phyloP scores from a whole-genome alignment of 208 protist genomes.

The Entamoeba nuttalli region DNA sequence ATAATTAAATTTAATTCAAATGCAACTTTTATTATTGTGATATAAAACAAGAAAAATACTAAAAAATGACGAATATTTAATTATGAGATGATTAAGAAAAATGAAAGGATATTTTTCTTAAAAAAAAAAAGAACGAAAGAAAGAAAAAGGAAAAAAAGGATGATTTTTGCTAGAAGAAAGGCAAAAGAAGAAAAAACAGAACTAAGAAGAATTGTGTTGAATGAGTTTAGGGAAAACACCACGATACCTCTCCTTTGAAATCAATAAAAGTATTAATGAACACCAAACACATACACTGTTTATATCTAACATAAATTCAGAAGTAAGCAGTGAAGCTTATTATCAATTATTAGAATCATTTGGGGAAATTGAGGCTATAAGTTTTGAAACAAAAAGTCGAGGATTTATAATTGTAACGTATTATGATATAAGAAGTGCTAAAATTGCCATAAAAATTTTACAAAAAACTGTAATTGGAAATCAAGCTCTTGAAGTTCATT shows the following conservation, averaged over 20 bases:
- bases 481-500: slow-evolving; percentile 38
- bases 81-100: too few species aligned
- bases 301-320: neutral
- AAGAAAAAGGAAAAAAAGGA: too few species aligned
- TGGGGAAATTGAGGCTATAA: slow-evolving; percentile 34
- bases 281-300: neutral
- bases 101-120: too few species aligned
- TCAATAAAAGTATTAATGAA: neutral
- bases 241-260: neutral
- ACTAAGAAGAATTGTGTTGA: too few species aligned
- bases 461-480: slow-evolving; percentile 13
- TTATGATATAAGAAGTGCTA: slow-evolving; percentile 46
- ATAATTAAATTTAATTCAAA: too few species aligned
- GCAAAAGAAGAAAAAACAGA: too few species aligned
- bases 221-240: neutral
- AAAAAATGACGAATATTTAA: too few species aligned
- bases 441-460: slow-evolving; percentile 35
- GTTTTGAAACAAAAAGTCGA: slow-evolving; percentile 26
- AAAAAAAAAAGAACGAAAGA: too few species aligned
- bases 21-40: too few species aligned
- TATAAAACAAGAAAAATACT: too few species aligned
- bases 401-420: slow-evolving; percentile 51
- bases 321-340: neutral
- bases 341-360: neutral
- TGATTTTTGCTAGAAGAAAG: too few species aligned